phyloP scores from a whole-genome alignment of 225 moss, liverwort and hornwort genomes.

The Bryum argenteum region DNA sequence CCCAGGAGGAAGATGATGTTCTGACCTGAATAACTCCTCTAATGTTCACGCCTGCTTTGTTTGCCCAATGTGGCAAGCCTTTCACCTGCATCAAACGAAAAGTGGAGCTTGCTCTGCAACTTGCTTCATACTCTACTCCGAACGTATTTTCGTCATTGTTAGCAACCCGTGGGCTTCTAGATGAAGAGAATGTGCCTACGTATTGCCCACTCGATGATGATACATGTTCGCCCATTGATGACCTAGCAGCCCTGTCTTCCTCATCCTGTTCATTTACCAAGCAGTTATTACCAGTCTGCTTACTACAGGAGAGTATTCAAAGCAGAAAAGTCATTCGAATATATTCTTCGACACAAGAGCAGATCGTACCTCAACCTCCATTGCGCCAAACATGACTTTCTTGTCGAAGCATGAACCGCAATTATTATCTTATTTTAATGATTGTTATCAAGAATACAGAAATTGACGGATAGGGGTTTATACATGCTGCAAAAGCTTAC shows the following conservation, averaged over 20 bases:
- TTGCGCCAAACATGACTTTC: not conserved
- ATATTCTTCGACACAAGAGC: constrained; percentile 9
- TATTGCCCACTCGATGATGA: constrained; percentile 31
- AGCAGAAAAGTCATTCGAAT: not conserved
- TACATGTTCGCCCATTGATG: constrained; percentile 31
- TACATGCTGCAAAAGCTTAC: constrained; percentile 30
- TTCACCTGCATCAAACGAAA: constrained; percentile 78
- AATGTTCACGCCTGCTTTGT: constrained; percentile 70
- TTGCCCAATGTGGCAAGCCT: constrained; percentile 72
- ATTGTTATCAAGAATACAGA: not conserved
- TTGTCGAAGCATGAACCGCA: not conserved
- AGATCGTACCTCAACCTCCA: constrained; percentile 9
- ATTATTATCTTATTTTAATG: not conserved
- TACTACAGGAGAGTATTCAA: constrained; percentile 10
- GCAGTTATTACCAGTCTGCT: constrained; percentile 15
- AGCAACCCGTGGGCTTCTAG: constrained; percentile 27
- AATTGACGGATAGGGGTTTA: not conserved
- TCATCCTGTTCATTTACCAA: constrained; percentile 47
- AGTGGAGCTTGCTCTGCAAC: constrained; percentile 56
- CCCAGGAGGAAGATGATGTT: not conserved
- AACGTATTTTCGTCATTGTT: constrained; percentile 33
- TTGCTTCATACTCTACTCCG: constrained; percentile 53
- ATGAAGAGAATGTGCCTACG: constrained; percentile 30
- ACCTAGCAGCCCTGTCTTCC: constrained; percentile 50
- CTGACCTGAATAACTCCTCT: constrained; percentile 76